A percentile compares a stretch with the other conserved stretches of the same genome.
phyloP scores from a whole-genome alignment of 106 monocot species.

The Phalaenopsis aphrodite region DNA sequence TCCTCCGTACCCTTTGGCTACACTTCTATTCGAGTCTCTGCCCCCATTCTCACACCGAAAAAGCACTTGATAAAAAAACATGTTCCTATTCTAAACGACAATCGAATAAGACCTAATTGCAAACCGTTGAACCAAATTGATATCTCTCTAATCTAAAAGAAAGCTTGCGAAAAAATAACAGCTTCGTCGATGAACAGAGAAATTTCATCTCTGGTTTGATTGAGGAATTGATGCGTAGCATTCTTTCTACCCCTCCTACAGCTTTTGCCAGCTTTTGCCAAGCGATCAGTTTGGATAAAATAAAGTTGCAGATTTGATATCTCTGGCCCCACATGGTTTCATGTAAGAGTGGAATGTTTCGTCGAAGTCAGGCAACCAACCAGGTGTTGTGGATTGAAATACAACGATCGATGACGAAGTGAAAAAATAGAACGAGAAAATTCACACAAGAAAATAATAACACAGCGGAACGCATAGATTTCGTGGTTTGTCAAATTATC shows the following conservation, averaged over 20 bases:
- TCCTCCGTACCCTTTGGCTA: constrained; percentile 14
- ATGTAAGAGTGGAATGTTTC: too few species aligned
- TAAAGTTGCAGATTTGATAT: too few species aligned
- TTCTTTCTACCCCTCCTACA: not conserved
- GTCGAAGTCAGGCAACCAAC: too few species aligned
- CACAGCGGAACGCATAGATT: too few species aligned
- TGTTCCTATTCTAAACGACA: not conserved
- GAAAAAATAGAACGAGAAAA: too few species aligned
- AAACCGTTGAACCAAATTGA: not conserved
- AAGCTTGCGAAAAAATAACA: not conserved
- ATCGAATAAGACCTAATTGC: not conserved
- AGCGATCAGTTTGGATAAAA: too few species aligned
- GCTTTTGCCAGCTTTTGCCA: not conserved
- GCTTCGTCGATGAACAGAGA: not conserved
- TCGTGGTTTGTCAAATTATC: too few species aligned
- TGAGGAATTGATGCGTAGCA: not conserved
- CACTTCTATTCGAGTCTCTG: constrained; percentile 28
- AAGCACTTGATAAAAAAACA: not conserved
- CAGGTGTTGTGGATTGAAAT: too few species aligned
- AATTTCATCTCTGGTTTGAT: not conserved
- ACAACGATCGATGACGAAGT: too few species aligned
- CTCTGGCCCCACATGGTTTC: too few species aligned
- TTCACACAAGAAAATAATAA: too few species aligned
- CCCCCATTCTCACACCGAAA: constrained; percentile 35
- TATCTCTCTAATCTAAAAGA: not conserved